Percentiles rank a stretch among this genome's conserved stretches.
Conservation (phyloP, 306 rosid species). For the Ziziphus jujuba region DNA sequence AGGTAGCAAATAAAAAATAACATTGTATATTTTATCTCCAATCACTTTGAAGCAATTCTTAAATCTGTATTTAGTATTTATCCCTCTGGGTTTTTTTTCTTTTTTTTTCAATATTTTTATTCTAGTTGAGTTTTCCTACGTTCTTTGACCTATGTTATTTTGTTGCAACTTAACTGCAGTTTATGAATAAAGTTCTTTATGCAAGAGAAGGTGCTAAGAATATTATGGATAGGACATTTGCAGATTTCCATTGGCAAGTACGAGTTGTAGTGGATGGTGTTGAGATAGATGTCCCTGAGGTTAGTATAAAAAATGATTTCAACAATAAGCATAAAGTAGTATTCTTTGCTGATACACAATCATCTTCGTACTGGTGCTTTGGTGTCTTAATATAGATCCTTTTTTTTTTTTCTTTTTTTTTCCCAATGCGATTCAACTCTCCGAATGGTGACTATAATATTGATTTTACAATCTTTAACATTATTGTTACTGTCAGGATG, state of each 20-base stretch:
- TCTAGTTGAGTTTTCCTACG: neutral
- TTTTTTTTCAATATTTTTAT: neutral
- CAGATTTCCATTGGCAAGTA: slow-evolving; percentile 89
- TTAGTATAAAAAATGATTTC: slow-evolving; percentile 32
- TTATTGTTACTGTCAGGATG: slow-evolving; percentile 59
- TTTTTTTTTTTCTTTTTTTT: neutral
- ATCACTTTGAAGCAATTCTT: neutral
- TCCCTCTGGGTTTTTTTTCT: neutral
- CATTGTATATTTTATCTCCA: neutral
- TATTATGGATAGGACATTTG: slow-evolving; percentile 96
- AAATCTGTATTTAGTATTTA: neutral
- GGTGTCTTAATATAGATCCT: neutral
- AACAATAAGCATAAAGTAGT: neutral
- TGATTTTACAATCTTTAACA: slow-evolving; percentile 5
- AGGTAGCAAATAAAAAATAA: neutral
- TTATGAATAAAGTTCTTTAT: slow-evolving; percentile 98
- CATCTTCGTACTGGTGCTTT: neutral
- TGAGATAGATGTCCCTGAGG: slow-evolving; percentile 99
- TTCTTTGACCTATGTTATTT: neutral
- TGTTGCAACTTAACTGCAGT: slow-evolving; percentile 56
- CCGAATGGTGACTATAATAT: neutral
- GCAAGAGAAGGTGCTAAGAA: slow-evolving; percentile 98
- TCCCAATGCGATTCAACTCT: too few relatives aligned
- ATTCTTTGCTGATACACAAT: neutral
- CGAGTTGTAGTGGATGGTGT: slow-evolving; percentile 95